Conservation (phyloP, 257 asterid species). For the Penstemon davidsonii region DNA sequence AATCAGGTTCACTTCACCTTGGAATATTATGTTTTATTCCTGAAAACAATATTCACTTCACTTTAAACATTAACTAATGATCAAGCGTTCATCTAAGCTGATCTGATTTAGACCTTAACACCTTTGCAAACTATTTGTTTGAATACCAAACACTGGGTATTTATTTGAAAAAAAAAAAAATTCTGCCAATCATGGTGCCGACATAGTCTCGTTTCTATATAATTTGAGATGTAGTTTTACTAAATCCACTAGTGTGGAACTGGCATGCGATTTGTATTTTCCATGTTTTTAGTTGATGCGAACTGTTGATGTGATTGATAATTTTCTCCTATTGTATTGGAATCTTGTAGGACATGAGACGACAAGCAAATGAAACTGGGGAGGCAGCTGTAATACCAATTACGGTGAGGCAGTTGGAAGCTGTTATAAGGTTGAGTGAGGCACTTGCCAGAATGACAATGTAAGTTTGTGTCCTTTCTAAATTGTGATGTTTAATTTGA, state of each 20-base stretch:
- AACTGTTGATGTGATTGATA: neutral
- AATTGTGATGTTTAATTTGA: neutral
- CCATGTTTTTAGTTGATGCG: slow-evolving; percentile 14
- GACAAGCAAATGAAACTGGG: slow-evolving; percentile 92
- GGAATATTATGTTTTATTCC: neutral
- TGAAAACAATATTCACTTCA: neutral
- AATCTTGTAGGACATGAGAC: slow-evolving; percentile 75
- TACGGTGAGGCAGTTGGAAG: slow-evolving; percentile 98
- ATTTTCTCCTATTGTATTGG: slow-evolving; percentile 22
- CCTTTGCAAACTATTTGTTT: neutral
- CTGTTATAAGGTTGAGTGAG: slow-evolving; percentile 93
- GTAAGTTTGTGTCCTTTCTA: slow-evolving; percentile 50
- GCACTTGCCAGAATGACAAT: slow-evolving; percentile 90
- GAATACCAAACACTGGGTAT: neutral
- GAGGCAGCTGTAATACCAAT: slow-evolving; percentile 88
- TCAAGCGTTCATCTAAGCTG: neutral
- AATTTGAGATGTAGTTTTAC: neutral
- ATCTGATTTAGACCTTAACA: no score
- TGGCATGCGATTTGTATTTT: slow-evolving; percentile 1
- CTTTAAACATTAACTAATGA: neutral
- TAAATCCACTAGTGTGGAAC: neutral
- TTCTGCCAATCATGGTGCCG: neutral
- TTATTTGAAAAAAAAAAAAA: no score
- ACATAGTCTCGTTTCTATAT: neutral
- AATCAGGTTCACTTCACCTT: neutral